A percentile compares a stretch with the other conserved stretches of the same genome.
Evolutionary conservation across 805 yeast species (phyloP).

Genomic region (Myxozyma sirexii): DNA sequence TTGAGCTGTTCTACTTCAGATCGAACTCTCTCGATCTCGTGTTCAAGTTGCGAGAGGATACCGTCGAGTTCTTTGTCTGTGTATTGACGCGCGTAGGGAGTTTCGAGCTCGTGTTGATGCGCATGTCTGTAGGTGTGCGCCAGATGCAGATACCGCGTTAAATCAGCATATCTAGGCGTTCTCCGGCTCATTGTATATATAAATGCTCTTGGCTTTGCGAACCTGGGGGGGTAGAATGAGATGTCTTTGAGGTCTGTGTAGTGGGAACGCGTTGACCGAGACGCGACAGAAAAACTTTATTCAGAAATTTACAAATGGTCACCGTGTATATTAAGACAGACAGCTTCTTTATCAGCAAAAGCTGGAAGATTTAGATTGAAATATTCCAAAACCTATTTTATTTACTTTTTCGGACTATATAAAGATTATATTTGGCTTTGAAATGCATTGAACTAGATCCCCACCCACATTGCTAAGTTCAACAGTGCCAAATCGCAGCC

Average conservation of each 20-base stretch:
- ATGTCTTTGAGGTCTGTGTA: too few relatives aligned
- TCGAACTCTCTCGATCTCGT: not conserved
- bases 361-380: too few relatives aligned
- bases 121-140: slow-evolving; percentile 8
- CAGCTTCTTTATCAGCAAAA: too few relatives aligned
- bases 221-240: too few relatives aligned
- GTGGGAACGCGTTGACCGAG: too few relatives aligned
- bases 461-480: not conserved
- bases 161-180: not conserved
- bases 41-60: not conserved
- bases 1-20: not conserved
- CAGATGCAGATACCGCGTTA: slow-evolving; percentile 10
- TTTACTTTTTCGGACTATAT: too few relatives aligned
- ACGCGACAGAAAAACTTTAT: too few relatives aligned
- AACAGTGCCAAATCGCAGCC: not conserved
- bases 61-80: slow-evolving; percentile 3
- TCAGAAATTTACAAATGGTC: too few relatives aligned
- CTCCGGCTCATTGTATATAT: not conserved
- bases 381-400: too few relatives aligned
- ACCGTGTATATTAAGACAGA: too few relatives aligned
- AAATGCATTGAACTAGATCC: too few relatives aligned
- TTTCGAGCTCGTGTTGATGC: not conserved
- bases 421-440: too few relatives aligned
- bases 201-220: not conserved
- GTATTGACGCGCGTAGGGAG: not conserved